Evolutionary conservation across 1,139 yeast genomes (phyloP), one percentile per base, ranked within the genome.

Genomic region (Candida sanyaensis): DNA sequence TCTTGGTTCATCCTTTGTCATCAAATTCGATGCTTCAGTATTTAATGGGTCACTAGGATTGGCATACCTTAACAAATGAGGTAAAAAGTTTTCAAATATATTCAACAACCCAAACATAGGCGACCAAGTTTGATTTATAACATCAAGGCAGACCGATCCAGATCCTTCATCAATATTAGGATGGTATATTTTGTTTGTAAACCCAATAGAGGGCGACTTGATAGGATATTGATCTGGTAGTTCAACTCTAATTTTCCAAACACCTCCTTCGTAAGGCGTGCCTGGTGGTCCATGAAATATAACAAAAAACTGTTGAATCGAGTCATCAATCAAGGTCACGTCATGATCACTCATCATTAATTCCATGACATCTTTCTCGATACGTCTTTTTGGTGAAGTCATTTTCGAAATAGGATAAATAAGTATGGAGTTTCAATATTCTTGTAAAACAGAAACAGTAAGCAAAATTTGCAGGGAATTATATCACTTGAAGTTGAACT

Each of bases 91-190:
- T 62, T 93, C 98, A 64, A 93, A 91, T 36, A 93, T 89, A 65
- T 93, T 93, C 57, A 86, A 75, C 58, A 92, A 78, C 45, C 93
- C 98, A 73, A 91, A 93, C 92, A 93, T 88, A 2, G 99, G 99
- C 40, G 96, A 88, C 99, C 99, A 93, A 1, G 98, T 91, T 63
- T 93, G 97, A 66, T 93, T 93, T 56, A 93, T 92, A 31, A 93
- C 99, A 63, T 93, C 99, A 50, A 93, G 81, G 68, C 99, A 93
- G 11, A 93, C 97, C 0, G 96, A 85, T 0, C 99, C 99, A 4
- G 96, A 86, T 28, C 83, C 78, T 62, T 89, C 93, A 61, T 89
- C 96, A 51, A 89, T 88, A 63, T 93, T 93, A 6, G 99, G 99
- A 63, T 93, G 99, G 66, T 83, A 92, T 30, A 93, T 92, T 64